These are phyloP conservation scores for Botryotinia narcissicola DNA, from an alignment of 2,329 filamentous ascomycete species.

Conservation along the genomic window DNA sequence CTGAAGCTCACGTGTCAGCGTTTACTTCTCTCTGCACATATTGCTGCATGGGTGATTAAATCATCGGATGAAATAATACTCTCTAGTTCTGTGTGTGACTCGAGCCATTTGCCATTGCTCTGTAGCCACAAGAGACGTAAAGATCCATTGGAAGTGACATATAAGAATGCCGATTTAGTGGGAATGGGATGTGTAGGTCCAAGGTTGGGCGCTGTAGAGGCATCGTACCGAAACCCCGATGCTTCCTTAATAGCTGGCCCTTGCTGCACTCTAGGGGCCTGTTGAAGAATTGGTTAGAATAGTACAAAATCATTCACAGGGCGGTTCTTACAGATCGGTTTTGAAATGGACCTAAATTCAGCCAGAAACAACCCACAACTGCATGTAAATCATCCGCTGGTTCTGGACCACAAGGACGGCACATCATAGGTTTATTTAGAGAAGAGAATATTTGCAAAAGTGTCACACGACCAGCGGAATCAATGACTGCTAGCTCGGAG, in stretches of 20 bases:
- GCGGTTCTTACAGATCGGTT: conserved; percentile 33
- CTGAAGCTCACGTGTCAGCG: background rate
- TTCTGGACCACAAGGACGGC: conserved; percentile 64
- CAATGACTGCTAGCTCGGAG: conserved; percentile 79
- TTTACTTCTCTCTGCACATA: conserved; percentile 72
- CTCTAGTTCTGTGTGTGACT: conserved; percentile 71
- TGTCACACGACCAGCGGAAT: conserved; percentile 73
- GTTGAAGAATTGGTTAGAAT: conserved; percentile 5
- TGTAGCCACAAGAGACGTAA: conserved; percentile 78
- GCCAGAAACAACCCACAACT: conserved; percentile 84
- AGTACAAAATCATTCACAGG: background rate
- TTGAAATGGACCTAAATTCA: conserved; percentile 44
- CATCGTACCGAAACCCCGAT: conserved; percentile 65
- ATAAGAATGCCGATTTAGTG: conserved; percentile 70
- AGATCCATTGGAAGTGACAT: conserved; percentile 70
- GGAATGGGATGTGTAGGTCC: conserved; percentile 72
- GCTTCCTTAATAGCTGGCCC: conserved; percentile 64
- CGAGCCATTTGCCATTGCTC: conserved; percentile 67
- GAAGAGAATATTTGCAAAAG: conserved; percentile 70
- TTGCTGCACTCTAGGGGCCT: conserved; percentile 45
- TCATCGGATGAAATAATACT: conserved; percentile 70
- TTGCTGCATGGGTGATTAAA: conserved; percentile 74
- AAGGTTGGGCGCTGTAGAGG: conserved; percentile 60
- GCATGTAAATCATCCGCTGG: conserved; percentile 70
- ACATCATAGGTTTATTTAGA: conserved; percentile 67